These are phyloP conservation scores for Acorus gramineus DNA, from an alignment of 106 monocot genomes.

Conservation along the genomic window DNA sequence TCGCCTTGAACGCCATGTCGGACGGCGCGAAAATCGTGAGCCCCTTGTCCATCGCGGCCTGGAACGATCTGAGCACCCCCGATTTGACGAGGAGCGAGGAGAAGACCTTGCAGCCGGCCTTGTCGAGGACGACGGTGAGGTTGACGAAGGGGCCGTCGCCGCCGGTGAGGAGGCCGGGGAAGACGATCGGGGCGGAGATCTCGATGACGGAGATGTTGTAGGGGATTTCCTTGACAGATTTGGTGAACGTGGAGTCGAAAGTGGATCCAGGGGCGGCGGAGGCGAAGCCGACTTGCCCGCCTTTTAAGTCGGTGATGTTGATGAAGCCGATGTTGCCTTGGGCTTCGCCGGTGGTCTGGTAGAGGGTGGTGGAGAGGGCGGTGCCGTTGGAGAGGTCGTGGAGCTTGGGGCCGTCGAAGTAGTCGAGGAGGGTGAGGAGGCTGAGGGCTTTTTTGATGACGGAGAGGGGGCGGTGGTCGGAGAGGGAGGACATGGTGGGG, in stretches of 20 bases:
- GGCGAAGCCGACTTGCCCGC: slow-evolving; percentile 74
- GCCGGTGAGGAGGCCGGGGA: slow-evolving; percentile 70
- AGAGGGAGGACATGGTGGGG: slow-evolving; percentile 57
- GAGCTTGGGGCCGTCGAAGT: slow-evolving; percentile 88
- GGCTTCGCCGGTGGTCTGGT: slow-evolving; percentile 87
- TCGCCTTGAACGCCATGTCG: slow-evolving; percentile 84
- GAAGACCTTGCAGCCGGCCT: slow-evolving; percentile 90
- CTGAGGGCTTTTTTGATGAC: slow-evolving; percentile 83
- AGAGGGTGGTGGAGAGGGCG: slow-evolving; percentile 75
- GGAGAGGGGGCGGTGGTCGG: slow-evolving; percentile 44
- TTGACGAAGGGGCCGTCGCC: slow-evolving; percentile 39
- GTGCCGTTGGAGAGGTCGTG: slow-evolving; percentile 65
- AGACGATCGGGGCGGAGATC: slow-evolving; percentile 69
- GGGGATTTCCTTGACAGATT: slow-evolving; percentile 64
- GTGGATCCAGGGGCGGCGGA: slow-evolving; percentile 54
- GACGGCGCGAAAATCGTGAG: slow-evolving; percentile 88
- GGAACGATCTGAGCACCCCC: slow-evolving; percentile 76
- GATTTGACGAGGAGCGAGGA: slow-evolving; percentile 54
- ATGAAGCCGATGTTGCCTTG: slow-evolving; percentile 80
- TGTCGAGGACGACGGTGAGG: slow-evolving; percentile 73
- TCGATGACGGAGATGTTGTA: slow-evolving; percentile 87
- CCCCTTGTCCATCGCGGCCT: slow-evolving; percentile 64
- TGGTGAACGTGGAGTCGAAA: slow-evolving; percentile 53
- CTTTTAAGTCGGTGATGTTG: slow-evolving; percentile 86
- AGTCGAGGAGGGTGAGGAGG: slow-evolving; percentile 90